Evolutionary conservation across 805 yeast genomes (phyloP).

Genomic region (Metschnikowia proteae): DNA sequence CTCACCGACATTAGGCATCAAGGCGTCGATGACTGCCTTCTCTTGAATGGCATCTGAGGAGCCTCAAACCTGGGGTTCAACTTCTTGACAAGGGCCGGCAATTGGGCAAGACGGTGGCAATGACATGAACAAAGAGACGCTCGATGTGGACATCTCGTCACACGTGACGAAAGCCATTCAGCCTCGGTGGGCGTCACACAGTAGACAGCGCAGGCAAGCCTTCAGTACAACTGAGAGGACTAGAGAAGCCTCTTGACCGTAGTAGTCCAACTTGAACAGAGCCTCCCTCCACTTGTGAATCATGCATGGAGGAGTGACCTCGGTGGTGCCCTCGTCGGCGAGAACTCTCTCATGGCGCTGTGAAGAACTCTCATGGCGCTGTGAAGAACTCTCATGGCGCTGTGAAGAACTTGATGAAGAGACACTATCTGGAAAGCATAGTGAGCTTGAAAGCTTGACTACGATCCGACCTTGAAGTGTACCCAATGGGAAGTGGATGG

Average conservation of each 20-base stretch:
- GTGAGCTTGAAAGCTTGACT: too few species aligned
- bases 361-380: too few species aligned
- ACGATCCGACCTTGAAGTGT: too few species aligned
- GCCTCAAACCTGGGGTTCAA: slow-evolving; percentile 88
- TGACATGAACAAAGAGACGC: slow-evolving; percentile 61
- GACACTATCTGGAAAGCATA: too few species aligned
- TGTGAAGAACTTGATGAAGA: too few species aligned
- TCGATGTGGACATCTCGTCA: slow-evolving; percentile 89
- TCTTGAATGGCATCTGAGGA: slow-evolving; percentile 82
- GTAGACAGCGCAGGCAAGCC: slow-evolving; percentile 86
- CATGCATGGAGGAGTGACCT: slow-evolving; percentile 99
- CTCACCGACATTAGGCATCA: slow-evolving; percentile 99
- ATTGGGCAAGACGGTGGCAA: slow-evolving; percentile 76
- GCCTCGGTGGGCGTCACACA: slow-evolving; percentile 96
- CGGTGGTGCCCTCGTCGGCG: slow-evolving; percentile 68
- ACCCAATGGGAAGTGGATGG: too few species aligned
- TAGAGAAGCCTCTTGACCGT: slow-evolving; percentile 97
- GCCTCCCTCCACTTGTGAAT: slow-evolving; percentile 99
- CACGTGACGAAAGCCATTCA: slow-evolving; percentile 85
- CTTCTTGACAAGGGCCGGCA: slow-evolving; percentile 85
- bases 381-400: too few species aligned
- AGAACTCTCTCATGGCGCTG: slow-evolving; percentile 68
- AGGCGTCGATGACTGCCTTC: slow-evolving; percentile 93
- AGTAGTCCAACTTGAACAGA: slow-evolving; percentile 92
- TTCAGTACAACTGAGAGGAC: slow-evolving; percentile 97